phyloP scores from a whole-genome alignment of 2,329 filamentous ascomycete species.

The Mollisia scopiformis region DNA sequence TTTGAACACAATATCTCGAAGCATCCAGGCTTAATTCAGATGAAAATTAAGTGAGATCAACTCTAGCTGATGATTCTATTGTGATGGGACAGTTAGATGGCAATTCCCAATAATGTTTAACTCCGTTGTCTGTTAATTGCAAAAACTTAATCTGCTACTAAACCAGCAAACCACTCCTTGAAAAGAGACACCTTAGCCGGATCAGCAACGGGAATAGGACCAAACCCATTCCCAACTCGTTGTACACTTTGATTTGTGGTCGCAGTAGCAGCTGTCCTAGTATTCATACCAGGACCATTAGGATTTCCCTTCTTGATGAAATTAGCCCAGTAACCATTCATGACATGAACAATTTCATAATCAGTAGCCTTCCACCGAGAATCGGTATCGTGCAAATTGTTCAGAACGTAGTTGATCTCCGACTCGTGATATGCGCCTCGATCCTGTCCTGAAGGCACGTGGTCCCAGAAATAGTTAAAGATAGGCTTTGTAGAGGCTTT shows the following conservation, averaged over 20 bases:
- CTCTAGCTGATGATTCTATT: too few relatives aligned
- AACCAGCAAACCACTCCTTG: not conserved
- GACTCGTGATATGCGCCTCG: conserved; percentile 35
- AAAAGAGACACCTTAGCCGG: not conserved
- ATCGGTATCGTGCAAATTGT: conserved; percentile 34
- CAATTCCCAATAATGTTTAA: too few relatives aligned
- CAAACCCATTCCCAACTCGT: conserved; percentile 1
- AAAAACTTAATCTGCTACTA: too few relatives aligned
- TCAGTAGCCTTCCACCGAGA: conserved; percentile 32
- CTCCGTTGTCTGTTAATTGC: too few relatives aligned
- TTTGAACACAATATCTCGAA: too few relatives aligned
- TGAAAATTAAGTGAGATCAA: too few relatives aligned
- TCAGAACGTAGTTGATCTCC: conserved; percentile 38
- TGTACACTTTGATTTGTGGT: not conserved
- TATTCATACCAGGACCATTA: conserved; percentile 46
- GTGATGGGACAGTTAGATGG: too few relatives aligned
- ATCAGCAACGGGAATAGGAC: not conserved
- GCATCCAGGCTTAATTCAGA: too few relatives aligned
- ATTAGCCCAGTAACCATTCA: conserved; percentile 73
- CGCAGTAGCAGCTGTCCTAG: not conserved
- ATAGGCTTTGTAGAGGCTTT: conserved; percentile 29
- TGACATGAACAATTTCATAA: conserved; percentile 32
- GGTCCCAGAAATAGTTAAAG: conserved; percentile 38
- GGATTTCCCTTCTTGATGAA: conserved; percentile 70
- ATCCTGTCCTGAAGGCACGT: conserved; percentile 31